Conservation (phyloP, 2,329 filamentous ascomycete species). For the Esteya vermicola region DNA sequence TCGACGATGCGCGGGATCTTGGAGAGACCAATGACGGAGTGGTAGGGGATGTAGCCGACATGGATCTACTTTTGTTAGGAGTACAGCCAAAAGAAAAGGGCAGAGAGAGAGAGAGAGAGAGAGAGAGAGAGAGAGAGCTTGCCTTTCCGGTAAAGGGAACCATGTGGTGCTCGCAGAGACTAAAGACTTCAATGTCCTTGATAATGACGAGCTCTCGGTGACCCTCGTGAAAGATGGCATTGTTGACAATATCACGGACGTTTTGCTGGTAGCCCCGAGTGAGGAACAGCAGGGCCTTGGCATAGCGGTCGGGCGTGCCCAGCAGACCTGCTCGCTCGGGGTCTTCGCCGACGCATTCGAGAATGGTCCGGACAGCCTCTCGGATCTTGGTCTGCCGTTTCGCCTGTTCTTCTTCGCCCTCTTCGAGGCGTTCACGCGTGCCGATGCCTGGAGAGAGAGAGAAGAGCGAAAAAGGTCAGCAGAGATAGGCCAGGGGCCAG, state of each 20-base stretch:
- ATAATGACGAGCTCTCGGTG: conserved; percentile 97
- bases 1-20: conserved; percentile 93
- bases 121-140: no score
- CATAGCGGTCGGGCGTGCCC: conserved; percentile 70
- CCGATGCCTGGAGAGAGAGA: conserved; percentile 36
- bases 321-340: conserved; percentile 50
- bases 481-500: no score
- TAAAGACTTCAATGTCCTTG: conserved; percentile 92
- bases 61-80: no score
- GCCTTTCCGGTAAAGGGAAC: conserved; percentile 95
- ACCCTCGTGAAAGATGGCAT: conserved; percentile 88
- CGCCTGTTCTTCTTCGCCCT: conserved; percentile 34
- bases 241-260: conserved; percentile 78
- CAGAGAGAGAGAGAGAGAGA: no score
- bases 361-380: conserved; percentile 48
- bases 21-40: conserved; percentile 85
- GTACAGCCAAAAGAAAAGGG: no score
- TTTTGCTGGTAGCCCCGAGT: conserved; percentile 97
- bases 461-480: no score
- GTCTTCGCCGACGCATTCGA: conserved; percentile 57
- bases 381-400: conserved; percentile 42
- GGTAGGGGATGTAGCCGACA: conserved; percentile 90
- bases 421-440: conserved; percentile 48
- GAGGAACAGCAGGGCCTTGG: conserved; percentile 89
- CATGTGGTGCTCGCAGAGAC: conserved; percentile 91